These are phyloP conservation scores for Epichloe amarillans DNA, from an alignment of 2,329 filamentous ascomycete genomes.

Conservation along the genomic window DNA sequence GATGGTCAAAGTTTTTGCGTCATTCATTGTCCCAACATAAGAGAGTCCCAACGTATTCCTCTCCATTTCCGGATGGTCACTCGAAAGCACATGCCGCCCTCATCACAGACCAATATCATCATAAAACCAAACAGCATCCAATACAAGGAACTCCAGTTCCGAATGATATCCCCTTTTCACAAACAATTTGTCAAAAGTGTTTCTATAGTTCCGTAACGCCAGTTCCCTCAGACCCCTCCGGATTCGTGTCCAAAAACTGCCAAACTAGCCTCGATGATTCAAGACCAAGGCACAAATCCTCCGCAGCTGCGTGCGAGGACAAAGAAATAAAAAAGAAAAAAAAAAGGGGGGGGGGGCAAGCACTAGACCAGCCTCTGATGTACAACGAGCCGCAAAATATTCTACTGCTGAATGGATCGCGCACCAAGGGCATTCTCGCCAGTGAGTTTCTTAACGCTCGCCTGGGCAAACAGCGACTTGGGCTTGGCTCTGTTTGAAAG, in stretches of 20 bases:
- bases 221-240: neutral
- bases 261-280: neutral
- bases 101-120: neutral
- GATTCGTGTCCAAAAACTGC: neutral
- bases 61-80: neutral
- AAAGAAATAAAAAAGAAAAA: neutral
- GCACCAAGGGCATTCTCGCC: constrained; percentile 30
- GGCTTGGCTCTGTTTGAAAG: constrained; percentile 41
- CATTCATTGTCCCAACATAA: neutral
- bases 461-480: constrained; percentile 54
- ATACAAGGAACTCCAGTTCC: neutral
- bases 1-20: neutral
- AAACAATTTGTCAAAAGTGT: neutral
- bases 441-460: constrained; percentile 48
- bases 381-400: neutral
- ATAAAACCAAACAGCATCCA: neutral
- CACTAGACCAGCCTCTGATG: neutral
- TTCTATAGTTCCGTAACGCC: constrained; percentile 1
- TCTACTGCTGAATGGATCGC: constrained; percentile 20
- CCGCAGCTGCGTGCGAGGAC: neutral
- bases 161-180: neutral
- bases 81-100: neutral
- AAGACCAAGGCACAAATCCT: neutral
- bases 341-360: neutral
- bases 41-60: neutral